A percentile compares a stretch with the other conserved stretches of the same genome.
These are phyloP conservation scores for Solanum rostratum DNA, from an alignment of 257 asterid species.

Conservation along the genomic window DNA sequence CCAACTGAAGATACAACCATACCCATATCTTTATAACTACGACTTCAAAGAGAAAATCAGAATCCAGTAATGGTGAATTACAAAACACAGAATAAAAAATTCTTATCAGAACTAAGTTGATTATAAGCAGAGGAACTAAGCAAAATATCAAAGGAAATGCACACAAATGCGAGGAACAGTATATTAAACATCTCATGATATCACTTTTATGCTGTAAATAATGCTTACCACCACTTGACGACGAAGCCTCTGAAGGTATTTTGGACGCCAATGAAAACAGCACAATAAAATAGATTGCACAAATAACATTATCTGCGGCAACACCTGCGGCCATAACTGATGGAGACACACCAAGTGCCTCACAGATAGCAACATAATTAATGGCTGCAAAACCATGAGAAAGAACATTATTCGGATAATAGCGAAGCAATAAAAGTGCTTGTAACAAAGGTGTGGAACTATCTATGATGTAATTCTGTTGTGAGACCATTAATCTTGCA, in stretches of 20 bases:
- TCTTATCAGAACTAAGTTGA: background rate
- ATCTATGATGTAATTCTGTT: background rate
- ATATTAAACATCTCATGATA: background rate
- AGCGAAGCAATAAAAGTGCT: background rate
- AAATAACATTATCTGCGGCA: conserved; percentile 83
- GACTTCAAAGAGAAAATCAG: background rate
- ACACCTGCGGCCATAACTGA: conserved; percentile 82
- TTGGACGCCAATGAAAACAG: conserved; percentile 66
- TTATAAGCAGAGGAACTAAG: background rate
- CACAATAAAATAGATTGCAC: conserved; percentile 56
- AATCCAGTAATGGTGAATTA: background rate
- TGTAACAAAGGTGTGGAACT: background rate
- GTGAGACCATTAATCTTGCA: background rate
- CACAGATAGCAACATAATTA: conserved; percentile 69
- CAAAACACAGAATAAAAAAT: background rate
- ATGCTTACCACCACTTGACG: conserved; percentile 24
- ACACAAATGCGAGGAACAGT: background rate
- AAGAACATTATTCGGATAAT: background rate
- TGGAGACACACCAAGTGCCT: conserved; percentile 64
- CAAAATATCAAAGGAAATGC: background rate
- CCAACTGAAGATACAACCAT: background rate
- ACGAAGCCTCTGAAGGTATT: conserved; percentile 56
- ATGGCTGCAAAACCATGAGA: conserved; percentile 44
- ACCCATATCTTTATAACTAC: background rate
- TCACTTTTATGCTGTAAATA: background rate